Evolutionary conservation across 2,329 filamentous ascomycete species (phyloP).

Genomic region (Botrytis elliptica): DNA sequence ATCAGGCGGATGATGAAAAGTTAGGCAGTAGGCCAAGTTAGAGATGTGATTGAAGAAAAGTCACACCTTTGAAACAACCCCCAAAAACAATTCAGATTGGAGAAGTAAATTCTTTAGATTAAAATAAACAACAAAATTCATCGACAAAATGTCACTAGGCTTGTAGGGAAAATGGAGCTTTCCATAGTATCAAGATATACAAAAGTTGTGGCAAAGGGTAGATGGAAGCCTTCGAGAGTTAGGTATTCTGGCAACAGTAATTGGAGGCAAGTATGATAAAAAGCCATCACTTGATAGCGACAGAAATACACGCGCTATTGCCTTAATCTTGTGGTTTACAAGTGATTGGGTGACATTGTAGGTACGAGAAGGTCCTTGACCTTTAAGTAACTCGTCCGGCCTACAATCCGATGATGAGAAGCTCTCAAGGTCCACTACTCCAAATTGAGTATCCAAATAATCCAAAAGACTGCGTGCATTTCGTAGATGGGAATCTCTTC

Average conservation of each 20-base stretch:
- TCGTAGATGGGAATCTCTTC: not conserved
- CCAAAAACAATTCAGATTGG: not conserved
- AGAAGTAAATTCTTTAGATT: not conserved
- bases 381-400: not conserved
- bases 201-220: not conserved
- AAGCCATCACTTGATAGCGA: not conserved
- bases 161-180: not conserved
- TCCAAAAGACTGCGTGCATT: not conserved
- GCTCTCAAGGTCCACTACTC: not conserved
- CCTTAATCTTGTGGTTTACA: too few species aligned
- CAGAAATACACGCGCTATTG: too few species aligned
- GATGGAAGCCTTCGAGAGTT: not conserved
- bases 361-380: not conserved
- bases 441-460: not conserved
- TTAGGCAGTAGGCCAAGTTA: not conserved
- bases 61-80: too few species aligned
- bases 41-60: not conserved
- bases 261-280: too few species aligned
- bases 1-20: not conserved
- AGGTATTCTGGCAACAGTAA: not conserved
- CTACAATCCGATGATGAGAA: not conserved
- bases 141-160: not conserved
- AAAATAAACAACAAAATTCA: not conserved
- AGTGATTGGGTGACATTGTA: not conserved
- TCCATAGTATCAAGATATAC: not conserved